These are phyloP conservation scores for Zostera marina DNA, from an alignment of 116 monocot genomes.

Conservation along the genomic window DNA sequence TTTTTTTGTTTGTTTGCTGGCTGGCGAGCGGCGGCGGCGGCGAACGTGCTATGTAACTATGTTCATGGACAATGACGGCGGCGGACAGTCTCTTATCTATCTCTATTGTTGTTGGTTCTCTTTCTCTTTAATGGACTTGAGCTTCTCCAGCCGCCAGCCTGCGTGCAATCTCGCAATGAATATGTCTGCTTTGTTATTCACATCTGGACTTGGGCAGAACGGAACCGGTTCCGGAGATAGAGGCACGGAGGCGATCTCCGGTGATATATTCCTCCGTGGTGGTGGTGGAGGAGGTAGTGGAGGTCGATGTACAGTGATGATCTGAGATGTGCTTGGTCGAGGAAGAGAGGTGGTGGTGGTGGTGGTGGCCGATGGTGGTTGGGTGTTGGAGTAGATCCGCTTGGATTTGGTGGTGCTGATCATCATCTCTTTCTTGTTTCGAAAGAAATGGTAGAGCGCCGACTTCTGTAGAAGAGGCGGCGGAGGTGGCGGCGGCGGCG, in stretches of 20 bases:
- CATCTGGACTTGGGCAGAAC: slow-evolving; percentile 81
- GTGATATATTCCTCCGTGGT: neutral
- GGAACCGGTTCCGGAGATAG: slow-evolving; percentile 7
- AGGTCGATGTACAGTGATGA: neutral
- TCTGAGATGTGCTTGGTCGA: neutral
- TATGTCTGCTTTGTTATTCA: slow-evolving; percentile 75
- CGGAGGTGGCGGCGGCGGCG: slow-evolving; percentile 7
- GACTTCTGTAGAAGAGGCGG: slow-evolving; percentile 30
- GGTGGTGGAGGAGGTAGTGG: neutral
- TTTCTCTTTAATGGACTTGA: slow-evolving; percentile 50
- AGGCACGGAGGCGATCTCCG: neutral
- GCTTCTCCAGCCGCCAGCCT: slow-evolving; percentile 60
- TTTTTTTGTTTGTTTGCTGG: too few species aligned
- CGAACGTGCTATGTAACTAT: too few species aligned
- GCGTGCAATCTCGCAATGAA: slow-evolving; percentile 63
- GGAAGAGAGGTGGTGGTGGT: neutral
- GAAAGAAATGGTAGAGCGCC: slow-evolving; percentile 29
- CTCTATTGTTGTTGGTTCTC: slow-evolving; percentile 3
- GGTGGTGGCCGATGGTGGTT: slow-evolving; percentile 7
- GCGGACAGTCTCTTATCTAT: neutral
- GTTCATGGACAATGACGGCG: too few species aligned
- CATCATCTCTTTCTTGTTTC: slow-evolving; percentile 19
- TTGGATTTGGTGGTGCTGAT: slow-evolving; percentile 32
- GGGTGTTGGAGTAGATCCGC: slow-evolving; percentile 11
- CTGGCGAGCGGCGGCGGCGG: too few species aligned